Evolutionary conservation across 768 basidiomycete genomes (phyloP), one percentile per base, ranked within the genome.

Genomic region (Lentinula guzmanii): DNA sequence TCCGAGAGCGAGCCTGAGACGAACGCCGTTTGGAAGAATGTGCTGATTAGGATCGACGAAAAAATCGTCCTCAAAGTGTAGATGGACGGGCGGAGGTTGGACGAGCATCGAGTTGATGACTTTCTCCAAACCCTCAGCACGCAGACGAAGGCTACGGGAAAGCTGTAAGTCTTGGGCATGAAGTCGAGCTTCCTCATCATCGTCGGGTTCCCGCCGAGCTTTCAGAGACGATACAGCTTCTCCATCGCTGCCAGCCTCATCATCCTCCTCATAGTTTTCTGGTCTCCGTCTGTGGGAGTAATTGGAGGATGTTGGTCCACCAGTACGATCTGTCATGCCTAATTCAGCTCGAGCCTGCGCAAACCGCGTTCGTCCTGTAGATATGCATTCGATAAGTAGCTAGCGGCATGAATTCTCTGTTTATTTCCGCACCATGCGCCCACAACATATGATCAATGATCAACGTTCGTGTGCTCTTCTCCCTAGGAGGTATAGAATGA

Each of bases 381-480:
- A 52, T 45, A 8, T 33, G n/a, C 10, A 55, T 24, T 52, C 15
- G 35, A 39, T 57, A 51, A 34, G 13, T 42, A 28, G 34, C 9
- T 21, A 28, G 28, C 28, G 3, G 28, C 3, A n/a, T 5, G 57
- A 37, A 34, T 31, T 24, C 15, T 46, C 8, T 13, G 28, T 51
- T 35, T 18, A 73, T 5, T 52, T 10, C 16, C 55, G 55, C 41
- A 80, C 81, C 81, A 72, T 93, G 92, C 6, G 87, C 88, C 90
- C 89, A 93, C 53, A 93, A 76, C 80, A 92, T 85, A 72, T 93
- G 89, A 72, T 94, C 92, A 60, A 94, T 85, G 66, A 93, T 94
- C 61, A 93, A 78, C 9, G 91, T 93, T 35, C 91, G 79, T 7
- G 91, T 93, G n/a, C 89, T 90, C 77, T 93, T 94, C 72, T 94